Conservation (phyloP, 192 early-diverging fungal genomes). For the Backusella psychrophila region DNA sequence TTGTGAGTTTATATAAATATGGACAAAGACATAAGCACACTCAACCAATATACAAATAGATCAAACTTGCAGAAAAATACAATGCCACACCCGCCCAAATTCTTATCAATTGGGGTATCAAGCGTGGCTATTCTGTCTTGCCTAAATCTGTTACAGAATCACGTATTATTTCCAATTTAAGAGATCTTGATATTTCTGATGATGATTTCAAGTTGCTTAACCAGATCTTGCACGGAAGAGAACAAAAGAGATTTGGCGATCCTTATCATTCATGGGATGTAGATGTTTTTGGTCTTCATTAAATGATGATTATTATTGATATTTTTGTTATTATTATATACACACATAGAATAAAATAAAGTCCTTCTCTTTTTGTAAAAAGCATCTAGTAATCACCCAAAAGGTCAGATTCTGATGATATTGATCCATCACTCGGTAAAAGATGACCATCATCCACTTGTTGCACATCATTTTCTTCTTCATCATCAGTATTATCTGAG, state of each 20-base stretch:
- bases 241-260: slow-evolving; percentile 1
- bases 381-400: not conserved
- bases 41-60: not conserved
- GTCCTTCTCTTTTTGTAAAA: too few relatives aligned
- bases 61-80: slow-evolving; percentile 66
- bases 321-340: too few relatives aligned
- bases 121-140: slow-evolving; percentile 75
- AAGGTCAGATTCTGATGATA: not conserved
- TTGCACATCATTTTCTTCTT: not conserved
- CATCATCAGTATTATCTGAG: not conserved
- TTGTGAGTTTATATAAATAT: slow-evolving; percentile 12
- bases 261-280: slow-evolving; percentile 12
- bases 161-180: slow-evolving; percentile 25
- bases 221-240: not conserved
- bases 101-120: slow-evolving; percentile 70
- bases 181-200: not conserved
- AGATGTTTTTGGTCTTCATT: slow-evolving; percentile 9
- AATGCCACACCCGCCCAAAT: slow-evolving; percentile 68
- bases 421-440: not conserved
- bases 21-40: not conserved
- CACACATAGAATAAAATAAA: not conserved
- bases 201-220: slow-evolving; percentile 7
- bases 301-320: not conserved
- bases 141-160: slow-evolving; percentile 73
- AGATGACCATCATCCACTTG: not conserved